These are phyloP conservation scores for Scenedesmus sp. DNA, from an alignment of 163 green algal species.

Conservation along the genomic window DNA sequence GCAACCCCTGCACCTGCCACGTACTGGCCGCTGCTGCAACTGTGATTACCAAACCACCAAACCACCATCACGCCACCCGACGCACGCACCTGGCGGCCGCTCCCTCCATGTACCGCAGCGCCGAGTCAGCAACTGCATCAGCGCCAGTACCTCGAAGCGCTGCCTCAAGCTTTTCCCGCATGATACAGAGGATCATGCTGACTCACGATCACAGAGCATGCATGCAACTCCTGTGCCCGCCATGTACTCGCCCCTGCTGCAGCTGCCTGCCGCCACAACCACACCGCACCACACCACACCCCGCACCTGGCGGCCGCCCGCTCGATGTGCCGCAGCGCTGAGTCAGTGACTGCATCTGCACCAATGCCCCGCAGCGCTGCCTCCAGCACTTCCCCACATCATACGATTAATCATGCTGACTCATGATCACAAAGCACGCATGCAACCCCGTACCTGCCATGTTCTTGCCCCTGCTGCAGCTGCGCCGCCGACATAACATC, in stretches of 20 bases:
- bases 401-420: too few species aligned
- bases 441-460: too few species aligned
- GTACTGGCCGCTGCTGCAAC: too few species aligned
- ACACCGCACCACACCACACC: not conserved
- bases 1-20: too few species aligned
- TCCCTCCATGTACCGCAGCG: constrained; percentile 62
- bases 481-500: too few species aligned
- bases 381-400: constrained; percentile 53
- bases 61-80: too few species aligned
- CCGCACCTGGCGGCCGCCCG: constrained; percentile 41
- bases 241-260: not conserved
- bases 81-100: not conserved
- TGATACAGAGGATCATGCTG: too few species aligned
- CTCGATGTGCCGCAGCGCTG: constrained; percentile 61
- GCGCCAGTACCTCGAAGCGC: constrained; percentile 66
- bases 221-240: not conserved
- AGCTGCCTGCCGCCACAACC: not conserved
- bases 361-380: constrained; percentile 65
- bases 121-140: constrained; percentile 38
- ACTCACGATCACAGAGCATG: not conserved
- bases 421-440: not conserved
- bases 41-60: too few species aligned
- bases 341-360: constrained; percentile 47
- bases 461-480: too few species aligned
- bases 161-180: constrained; percentile 40